These are phyloP conservation scores for Phoenix dactylifera DNA, from an alignment of 176 grass and related monocot species.

Conservation along the genomic window DNA sequence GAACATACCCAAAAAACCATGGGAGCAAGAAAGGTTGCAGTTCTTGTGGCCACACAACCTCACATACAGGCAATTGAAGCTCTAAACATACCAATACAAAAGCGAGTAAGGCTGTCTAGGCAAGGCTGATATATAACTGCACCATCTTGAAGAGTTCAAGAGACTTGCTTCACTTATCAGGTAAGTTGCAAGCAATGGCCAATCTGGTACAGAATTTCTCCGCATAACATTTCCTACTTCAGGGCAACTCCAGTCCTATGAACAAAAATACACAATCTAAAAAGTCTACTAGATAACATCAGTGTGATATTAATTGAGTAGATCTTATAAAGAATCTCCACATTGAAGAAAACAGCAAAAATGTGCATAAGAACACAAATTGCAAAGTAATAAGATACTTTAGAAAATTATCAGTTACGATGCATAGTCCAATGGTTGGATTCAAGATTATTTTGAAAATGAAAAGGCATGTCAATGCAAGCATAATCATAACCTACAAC, in stretches of 20 bases:
- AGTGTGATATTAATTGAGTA: neutral
- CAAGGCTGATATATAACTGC: slow-evolving; percentile 75
- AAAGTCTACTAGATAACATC: neutral
- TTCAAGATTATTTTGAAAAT: too few relatives aligned
- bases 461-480: too few relatives aligned
- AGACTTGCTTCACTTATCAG: slow-evolving; percentile 91
- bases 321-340: too few relatives aligned
- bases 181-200: slow-evolving; percentile 88
- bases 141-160: slow-evolving; percentile 63
- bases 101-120: slow-evolving; percentile 96
- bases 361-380: too few relatives aligned
- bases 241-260: slow-evolving; percentile 62
- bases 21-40: slow-evolving; percentile 1
- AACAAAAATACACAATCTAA: slow-evolving; percentile 12
- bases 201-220: slow-evolving; percentile 77
- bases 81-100: slow-evolving; percentile 67
- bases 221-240: slow-evolving; percentile 66
- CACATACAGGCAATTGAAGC: neutral
- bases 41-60: neutral
- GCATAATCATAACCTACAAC: too few relatives aligned
- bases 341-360: too few relatives aligned
- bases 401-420: too few relatives aligned
- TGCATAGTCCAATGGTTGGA: too few relatives aligned
- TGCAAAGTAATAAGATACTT: too few relatives aligned
- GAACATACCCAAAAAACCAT: slow-evolving; percentile 19